Evolutionary conservation across 2,329 filamentous ascomycete genomes (phyloP).

Genomic region (Drechslerella coelobrocha): DNA sequence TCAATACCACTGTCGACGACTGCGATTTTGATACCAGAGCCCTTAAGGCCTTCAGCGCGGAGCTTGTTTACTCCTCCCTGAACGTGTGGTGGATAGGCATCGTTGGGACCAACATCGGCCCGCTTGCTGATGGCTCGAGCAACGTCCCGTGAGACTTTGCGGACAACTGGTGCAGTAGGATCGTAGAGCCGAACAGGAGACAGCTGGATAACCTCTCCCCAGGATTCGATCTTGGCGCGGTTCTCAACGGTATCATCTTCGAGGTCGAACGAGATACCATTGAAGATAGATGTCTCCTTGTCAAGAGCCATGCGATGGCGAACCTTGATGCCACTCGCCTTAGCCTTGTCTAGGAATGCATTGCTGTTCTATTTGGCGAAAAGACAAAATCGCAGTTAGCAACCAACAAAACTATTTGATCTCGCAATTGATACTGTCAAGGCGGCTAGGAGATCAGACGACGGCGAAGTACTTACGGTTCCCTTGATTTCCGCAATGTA

Average conservation of each 20-base stretch:
- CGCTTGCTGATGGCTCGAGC: slow-evolving; percentile 31
- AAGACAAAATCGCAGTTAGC: slow-evolving; percentile 5
- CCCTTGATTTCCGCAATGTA: slow-evolving; percentile 50
- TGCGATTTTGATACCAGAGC: slow-evolving; percentile 44
- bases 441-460: background rate
- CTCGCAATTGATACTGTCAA: slow-evolving; percentile 13
- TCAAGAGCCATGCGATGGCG: slow-evolving; percentile 46
- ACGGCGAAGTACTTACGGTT: slow-evolving; percentile 30
- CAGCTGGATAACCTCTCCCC: slow-evolving; percentile 44
- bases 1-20: slow-evolving; percentile 54
- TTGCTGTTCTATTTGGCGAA: slow-evolving; percentile 26
- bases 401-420: background rate
- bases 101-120: background rate
- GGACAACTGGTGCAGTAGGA: slow-evolving; percentile 31
- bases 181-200: slow-evolving; percentile 45
- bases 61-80: slow-evolving; percentile 44
- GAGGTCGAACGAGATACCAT: slow-evolving; percentile 48
- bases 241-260: slow-evolving; percentile 46
- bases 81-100: slow-evolving; percentile 39
- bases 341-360: slow-evolving; percentile 41
- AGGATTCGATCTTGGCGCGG: slow-evolving; percentile 44
- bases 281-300: slow-evolving; percentile 48
- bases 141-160: slow-evolving; percentile 34
- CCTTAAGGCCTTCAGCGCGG: slow-evolving; percentile 34
- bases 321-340: slow-evolving; percentile 28